phyloP scores from a whole-genome alignment of 371 early-diverging fungal species.

The Rhizopus delemar region DNA sequence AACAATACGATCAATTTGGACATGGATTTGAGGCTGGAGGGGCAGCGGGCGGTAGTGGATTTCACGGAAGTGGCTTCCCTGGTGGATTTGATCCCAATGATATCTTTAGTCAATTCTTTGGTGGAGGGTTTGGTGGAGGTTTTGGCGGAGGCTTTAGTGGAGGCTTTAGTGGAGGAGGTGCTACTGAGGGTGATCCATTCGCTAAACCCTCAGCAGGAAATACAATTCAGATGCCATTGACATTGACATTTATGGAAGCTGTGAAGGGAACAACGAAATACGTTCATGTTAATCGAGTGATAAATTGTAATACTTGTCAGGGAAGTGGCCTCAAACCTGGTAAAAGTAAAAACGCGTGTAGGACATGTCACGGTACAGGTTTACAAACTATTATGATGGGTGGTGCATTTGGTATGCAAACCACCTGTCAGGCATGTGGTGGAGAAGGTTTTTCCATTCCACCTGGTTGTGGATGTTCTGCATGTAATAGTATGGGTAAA shows the following conservation, averaged over 20 bases:
- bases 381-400: constrained; percentile 62
- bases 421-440: constrained; percentile 75
- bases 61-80: constrained; percentile 41
- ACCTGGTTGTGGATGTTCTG: constrained; percentile 60
- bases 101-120: constrained; percentile 71
- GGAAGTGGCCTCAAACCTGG: constrained; percentile 82
- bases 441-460: constrained; percentile 74
- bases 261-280: constrained; percentile 72
- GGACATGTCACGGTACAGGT: constrained; percentile 79
- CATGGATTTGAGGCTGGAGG: constrained; percentile 35
- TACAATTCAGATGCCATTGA: constrained; percentile 52
- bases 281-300: constrained; percentile 63
- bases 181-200: constrained; percentile 30
- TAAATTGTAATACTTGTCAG: constrained; percentile 73
- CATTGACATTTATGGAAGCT: constrained; percentile 86
- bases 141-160: constrained; percentile 31
- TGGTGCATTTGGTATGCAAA: constrained; percentile 79
- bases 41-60: constrained; percentile 6
- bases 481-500: constrained; percentile 79
- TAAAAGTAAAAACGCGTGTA: constrained; percentile 66
- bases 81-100: constrained; percentile 66
- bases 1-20: constrained; percentile 88
- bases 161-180: constrained; percentile 5
- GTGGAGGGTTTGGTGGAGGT: constrained; percentile 57
- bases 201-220: constrained; percentile 37